A percentile compares a stretch with the other conserved stretches of the same genome.
Conservation (phyloP, 108 stramenopile species). For the Pelagomonas calceolata region DNA sequence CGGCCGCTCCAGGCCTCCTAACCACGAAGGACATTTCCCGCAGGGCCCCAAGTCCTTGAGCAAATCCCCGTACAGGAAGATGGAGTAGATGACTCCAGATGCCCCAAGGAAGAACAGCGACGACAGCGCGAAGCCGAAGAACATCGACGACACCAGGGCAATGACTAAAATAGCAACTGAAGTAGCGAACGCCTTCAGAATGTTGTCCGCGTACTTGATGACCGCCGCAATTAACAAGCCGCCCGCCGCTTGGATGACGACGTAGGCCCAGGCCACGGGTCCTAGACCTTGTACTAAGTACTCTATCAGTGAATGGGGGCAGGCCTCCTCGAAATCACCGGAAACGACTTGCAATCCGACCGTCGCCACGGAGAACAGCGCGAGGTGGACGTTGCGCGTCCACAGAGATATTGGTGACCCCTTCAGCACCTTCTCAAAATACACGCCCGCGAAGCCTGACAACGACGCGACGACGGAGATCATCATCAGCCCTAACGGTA, state of each 20-base stretch:
- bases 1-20: neutral
- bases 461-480: constrained; percentile 30
- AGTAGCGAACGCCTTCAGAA: constrained; percentile 87
- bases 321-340: constrained; percentile 33
- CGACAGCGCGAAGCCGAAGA: constrained; percentile 65
- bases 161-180: constrained; percentile 82
- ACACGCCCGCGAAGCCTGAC: constrained; percentile 57
- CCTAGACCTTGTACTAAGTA: constrained; percentile 2
- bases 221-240: constrained; percentile 92
- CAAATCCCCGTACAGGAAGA: constrained; percentile 25
- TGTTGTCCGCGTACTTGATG: constrained; percentile 94
- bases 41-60: neutral
- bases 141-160: constrained; percentile 66
- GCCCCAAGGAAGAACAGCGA: constrained; percentile 28
- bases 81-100: constrained; percentile 16
- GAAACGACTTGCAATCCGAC: constrained; percentile 20
- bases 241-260: constrained; percentile 82
- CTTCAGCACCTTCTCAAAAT: constrained; percentile 93
- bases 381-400: constrained; percentile 50
- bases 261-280: constrained; percentile 2
- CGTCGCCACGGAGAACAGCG: constrained; percentile 23
- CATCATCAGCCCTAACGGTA: constrained; percentile 28
- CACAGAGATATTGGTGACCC: constrained; percentile 47
- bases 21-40: neutral
- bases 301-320: no score